A percentile compares a stretch with the other conserved stretches of the same genome.
Evolutionary conservation across 305 asterid species (phyloP).

Genomic region (Caryopteris hybrid): DNA sequence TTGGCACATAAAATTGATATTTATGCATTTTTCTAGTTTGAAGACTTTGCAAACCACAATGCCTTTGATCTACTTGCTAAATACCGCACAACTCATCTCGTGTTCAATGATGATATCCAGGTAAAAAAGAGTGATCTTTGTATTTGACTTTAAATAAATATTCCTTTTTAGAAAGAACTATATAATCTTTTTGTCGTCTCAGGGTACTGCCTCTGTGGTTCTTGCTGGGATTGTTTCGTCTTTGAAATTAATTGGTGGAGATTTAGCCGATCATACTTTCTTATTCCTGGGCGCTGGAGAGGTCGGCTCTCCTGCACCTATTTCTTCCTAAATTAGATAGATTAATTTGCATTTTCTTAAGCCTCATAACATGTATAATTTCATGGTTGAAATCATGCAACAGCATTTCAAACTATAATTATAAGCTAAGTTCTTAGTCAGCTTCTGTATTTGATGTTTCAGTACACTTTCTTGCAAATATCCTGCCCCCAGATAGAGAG

Average conservation of each 20-base stretch:
- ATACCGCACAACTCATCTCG: constrained; percentile 87
- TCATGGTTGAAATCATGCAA: neutral
- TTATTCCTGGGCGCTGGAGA: constrained; percentile 99
- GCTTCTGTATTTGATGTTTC: neutral
- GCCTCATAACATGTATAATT: neutral
- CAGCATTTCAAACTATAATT: neutral
- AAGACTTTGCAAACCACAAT: too few species aligned
- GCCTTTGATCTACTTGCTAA: constrained; percentile 75
- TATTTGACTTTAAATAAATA: neutral
- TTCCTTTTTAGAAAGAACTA: neutral
- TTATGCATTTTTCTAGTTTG: constrained; percentile 52
- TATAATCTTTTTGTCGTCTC: constrained; percentile 16
- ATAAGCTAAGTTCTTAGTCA: neutral
- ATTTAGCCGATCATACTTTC: constrained; percentile 85
- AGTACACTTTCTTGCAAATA: neutral
- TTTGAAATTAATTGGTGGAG: constrained; percentile 64
- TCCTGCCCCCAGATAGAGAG: neutral
- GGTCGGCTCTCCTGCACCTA: constrained; percentile 38
- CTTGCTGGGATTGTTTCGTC: constrained; percentile 84
- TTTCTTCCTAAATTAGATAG: neutral
- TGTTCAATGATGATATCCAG: constrained; percentile 96
- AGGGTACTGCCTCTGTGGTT: constrained; percentile 99
- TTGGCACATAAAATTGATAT: constrained; percentile 11
- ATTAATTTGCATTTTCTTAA: neutral
- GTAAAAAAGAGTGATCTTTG: too few species aligned